phyloP scores from a whole-genome alignment of 345 rosid genomes.

The Nephelium lappaceum region DNA sequence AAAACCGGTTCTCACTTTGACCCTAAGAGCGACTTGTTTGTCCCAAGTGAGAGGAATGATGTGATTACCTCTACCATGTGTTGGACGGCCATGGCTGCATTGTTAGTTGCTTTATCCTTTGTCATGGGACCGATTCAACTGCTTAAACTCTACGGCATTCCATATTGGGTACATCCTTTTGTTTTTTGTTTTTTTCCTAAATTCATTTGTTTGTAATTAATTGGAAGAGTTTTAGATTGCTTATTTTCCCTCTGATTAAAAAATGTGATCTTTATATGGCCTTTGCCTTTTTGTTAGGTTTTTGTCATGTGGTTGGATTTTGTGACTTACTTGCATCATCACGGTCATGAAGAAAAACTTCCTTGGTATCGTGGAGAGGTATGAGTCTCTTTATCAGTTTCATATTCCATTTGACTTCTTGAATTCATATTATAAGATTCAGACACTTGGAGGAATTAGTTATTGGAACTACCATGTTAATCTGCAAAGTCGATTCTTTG shows the following conservation, averaged over 20 bases:
- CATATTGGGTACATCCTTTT: constrained; percentile 40
- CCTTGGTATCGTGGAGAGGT: constrained; percentile 72
- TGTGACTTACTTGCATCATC: constrained; percentile 64
- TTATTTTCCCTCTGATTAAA: background rate
- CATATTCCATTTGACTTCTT: background rate
- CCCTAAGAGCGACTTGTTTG: constrained; percentile 42
- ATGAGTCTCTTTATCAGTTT: background rate
- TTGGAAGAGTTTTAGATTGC: background rate
- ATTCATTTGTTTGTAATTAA: background rate
- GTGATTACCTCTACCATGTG: constrained; percentile 41
- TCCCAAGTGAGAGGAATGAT: constrained; percentile 36
- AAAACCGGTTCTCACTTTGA: constrained; percentile 51
- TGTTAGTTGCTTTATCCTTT: constrained; percentile 38
- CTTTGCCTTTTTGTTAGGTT: constrained; percentile 25
- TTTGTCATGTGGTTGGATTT: constrained; percentile 57
- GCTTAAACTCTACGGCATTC: constrained; percentile 51
- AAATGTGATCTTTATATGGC: background rate
- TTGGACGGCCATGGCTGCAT: constrained; percentile 43
- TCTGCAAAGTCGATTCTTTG: background rate
- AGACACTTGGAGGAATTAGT: background rate
- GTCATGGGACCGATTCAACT: constrained; percentile 41
- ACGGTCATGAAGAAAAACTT: constrained; percentile 51
- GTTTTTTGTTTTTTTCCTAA: too few species aligned
- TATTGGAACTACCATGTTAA: background rate
- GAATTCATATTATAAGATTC: background rate